Evolutionary conservation across 208 protist genomes (phyloP), one percentile per base, ranked within the genome.

Genomic region (Porcisia deanei): DNA sequence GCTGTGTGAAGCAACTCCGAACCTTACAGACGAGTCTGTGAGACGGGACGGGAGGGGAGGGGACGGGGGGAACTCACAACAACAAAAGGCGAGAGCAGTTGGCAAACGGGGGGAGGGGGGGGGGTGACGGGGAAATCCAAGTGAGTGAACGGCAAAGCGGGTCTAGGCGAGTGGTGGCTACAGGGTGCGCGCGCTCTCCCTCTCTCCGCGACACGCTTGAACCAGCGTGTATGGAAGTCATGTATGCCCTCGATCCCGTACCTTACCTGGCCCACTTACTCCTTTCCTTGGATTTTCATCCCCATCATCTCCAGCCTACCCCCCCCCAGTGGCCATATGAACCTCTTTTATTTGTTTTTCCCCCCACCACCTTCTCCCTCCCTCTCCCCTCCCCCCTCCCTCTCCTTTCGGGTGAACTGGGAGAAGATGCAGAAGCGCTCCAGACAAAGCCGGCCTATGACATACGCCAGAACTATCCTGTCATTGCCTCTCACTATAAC

Each of bases 391-490:
- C 37, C 25, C 37, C 4, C 5, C 53, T 18, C 16, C 37, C 25
- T 61, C 7, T 20, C 25, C 53, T 47, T n/a, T 20, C 63, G 20
- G 43, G 30, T 30, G 20, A 45, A 20, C 68, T 52, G 58, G 22
- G 49, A 80, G 71, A 80, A 47, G 9, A 30, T 57, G 76, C 70
- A 75, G 76, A 70, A 80, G 76, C 76, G 76, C 76, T 30, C 52
- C 76, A 80, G 65, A 75, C 61, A 37, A 57, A 9, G 69, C 25
- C 49, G 76, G 47, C 47, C 37, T 37, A 20, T 60, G 39, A n/a
- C 6, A n/a, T 47, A 70, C 20, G 47, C 76, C 80, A 66, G 71
- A 84, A 84, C 59, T 84, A 70, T 63, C 80, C 71, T 84, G 75
- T 84, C 80, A 80, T 70, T 75, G 76, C 25, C 69, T 12, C 16